Base-by-base conservation (phyloP, 2,329 filamentous ascomycete species). In the Rasamsonia emersonii region DNA sequence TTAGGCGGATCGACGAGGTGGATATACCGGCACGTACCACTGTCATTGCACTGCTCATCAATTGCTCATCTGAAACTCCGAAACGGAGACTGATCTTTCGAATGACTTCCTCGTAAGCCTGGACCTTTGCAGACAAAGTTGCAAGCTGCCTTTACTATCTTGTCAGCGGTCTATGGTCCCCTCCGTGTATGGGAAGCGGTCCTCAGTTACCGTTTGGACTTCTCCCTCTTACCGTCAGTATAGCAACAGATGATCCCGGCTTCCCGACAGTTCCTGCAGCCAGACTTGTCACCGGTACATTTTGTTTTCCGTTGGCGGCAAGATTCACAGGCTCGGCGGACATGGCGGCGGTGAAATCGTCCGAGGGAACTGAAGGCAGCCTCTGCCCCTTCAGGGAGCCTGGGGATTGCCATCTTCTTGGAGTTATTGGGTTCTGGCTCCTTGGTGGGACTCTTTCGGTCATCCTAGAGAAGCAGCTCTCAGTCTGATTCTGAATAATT, bases 231-330 rank as follows among this genome's bases (percentile, higher is more conserved):
- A 4, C 61, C 61, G 45, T 64, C 61, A 9, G 59, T 63, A 42
- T 66, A 66, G 35, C 53, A 58, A 39, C 63, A 67, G 20, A 54
- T 47, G 15, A 62, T 56, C n/a, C 56, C 58, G 28, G 57, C 56
- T 30, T 65, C 61, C 26, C 54, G 47, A 36, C 63, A 67, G 33
- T 65, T 63, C 25, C 56, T 49, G 25, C 63, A 67, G 3, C 55
- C 53, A 18, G 61, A 60, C 32, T 58, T 55, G 33, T 65, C 62
- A 11, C 63, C 63, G 16, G 58, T 61, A 37, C 63, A 66, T 43
- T 64, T 66, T 20, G 59, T 65, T 42, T 65, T 66, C 25, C 60
- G 53, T 35, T 59, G 53, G 14, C 62, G 53, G 38, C 63, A 66
- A n/a, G 57, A 57, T 35, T 66, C 62, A 35, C 63, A 67, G 11